phyloP scores from a whole-genome alignment of 768 basidiomycete species.

The Rhodotorula paludigena region DNA sequence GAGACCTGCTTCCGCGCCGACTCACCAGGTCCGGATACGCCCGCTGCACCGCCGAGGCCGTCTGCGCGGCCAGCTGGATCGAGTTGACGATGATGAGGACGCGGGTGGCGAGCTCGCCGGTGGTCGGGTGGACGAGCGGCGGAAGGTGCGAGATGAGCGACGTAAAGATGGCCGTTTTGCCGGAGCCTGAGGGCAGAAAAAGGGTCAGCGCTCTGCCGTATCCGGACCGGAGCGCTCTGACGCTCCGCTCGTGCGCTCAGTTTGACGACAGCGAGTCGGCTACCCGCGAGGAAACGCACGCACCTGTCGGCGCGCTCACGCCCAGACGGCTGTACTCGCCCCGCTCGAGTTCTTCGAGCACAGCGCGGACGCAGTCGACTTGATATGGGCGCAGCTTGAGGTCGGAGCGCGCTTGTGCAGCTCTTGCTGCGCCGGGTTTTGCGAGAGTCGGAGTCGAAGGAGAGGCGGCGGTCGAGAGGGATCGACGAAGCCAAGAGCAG shows the following conservation, averaged over 20 bases:
- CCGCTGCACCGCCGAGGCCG: slow-evolving; percentile 63
- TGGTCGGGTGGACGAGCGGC: slow-evolving; percentile 41
- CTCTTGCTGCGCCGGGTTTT: too few relatives aligned
- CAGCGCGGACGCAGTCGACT: slow-evolving; percentile 69
- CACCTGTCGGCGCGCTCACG: slow-evolving; percentile 61
- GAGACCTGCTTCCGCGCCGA: too few relatives aligned
- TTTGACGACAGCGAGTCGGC: background rate
- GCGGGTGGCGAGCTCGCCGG: slow-evolving; percentile 5
- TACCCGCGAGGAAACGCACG: background rate
- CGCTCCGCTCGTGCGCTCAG: too few relatives aligned
- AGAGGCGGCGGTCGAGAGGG: too few relatives aligned
- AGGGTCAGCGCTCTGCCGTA: too few relatives aligned
- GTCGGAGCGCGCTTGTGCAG: background rate
- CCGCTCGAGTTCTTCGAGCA: slow-evolving; percentile 60
- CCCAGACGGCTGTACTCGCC: slow-evolving; percentile 70
- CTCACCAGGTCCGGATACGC: slow-evolving; percentile 63
- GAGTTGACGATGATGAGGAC: slow-evolving; percentile 83
- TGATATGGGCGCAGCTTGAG: slow-evolving; percentile 67
- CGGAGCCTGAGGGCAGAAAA: slow-evolving; percentile 53
- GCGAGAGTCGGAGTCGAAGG: too few relatives aligned
- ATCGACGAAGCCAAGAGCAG: too few relatives aligned
- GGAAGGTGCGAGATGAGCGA: slow-evolving; percentile 65
- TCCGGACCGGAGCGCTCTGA: too few relatives aligned
- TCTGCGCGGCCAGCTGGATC: slow-evolving; percentile 81
- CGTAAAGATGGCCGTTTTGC: slow-evolving; percentile 89